phyloP scores from a whole-genome alignment of 2,329 filamentous ascomycete species.

The Scortechinia acanthostroma region DNA sequence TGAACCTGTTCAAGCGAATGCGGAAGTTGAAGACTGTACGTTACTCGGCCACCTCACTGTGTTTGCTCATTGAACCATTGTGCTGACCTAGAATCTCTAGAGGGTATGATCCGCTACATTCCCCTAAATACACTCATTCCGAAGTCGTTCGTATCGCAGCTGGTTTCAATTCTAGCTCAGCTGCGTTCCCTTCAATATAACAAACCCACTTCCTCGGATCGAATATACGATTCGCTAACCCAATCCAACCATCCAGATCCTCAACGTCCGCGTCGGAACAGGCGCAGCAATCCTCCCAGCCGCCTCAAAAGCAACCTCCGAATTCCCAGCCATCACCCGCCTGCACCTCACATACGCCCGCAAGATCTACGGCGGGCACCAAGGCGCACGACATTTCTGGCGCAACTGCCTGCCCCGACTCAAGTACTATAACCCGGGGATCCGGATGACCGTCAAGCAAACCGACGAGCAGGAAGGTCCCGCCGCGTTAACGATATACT shows the following conservation, averaged over 20 bases:
- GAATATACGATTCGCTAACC: no score
- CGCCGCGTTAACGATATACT: slow-evolving; percentile 34
- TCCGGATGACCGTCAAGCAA: slow-evolving; percentile 53
- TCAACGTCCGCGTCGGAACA: slow-evolving; percentile 54
- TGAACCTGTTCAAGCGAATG: slow-evolving; percentile 49
- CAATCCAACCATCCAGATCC: no score
- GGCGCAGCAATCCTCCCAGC: slow-evolving; percentile 54
- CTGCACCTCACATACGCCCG: slow-evolving; percentile 43
- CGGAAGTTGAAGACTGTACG: slow-evolving; percentile 53
- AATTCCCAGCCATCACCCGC: slow-evolving; percentile 36
- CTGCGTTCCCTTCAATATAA: no score
- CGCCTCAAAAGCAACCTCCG: background rate
- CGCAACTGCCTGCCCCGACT: slow-evolving; percentile 57
- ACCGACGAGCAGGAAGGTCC: slow-evolving; percentile 34
- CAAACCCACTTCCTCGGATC: no score
- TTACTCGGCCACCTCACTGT: slow-evolving; percentile 9
- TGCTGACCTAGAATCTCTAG: slow-evolving; percentile 6
- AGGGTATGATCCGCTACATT: background rate
- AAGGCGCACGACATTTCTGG: slow-evolving; percentile 58
- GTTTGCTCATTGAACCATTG: no score
- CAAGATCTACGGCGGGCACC: slow-evolving; percentile 39
- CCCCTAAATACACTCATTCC: no score
- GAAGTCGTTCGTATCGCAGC: no score
- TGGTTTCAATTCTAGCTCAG: no score
- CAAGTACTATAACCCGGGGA: slow-evolving; percentile 65